These are phyloP conservation scores for Candida wancherniae DNA, from an alignment of 805 yeast species.

Conservation along the genomic window DNA sequence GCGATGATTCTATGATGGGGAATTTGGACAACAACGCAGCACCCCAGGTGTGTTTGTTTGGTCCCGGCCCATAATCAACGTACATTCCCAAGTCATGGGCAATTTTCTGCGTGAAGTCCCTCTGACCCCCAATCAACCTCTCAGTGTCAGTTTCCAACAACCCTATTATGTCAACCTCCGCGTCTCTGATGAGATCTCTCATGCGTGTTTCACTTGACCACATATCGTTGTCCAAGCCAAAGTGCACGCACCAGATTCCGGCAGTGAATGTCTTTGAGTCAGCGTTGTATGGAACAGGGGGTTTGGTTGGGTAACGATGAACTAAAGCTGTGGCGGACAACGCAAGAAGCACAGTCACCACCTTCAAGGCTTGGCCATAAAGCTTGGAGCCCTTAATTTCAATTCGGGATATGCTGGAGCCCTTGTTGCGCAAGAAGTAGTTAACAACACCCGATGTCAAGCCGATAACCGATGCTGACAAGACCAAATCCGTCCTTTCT, in stretches of 20 bases:
- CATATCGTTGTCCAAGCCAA: constrained; percentile 95
- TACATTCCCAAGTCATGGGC: constrained; percentile 94
- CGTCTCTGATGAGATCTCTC: constrained; percentile 75
- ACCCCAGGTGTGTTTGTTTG: constrained; percentile 98
- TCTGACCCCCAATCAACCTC: constrained; percentile 88
- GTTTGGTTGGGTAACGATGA: constrained; percentile 57
- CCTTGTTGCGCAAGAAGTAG: constrained; percentile 25
- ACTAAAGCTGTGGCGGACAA: constrained; percentile 53
- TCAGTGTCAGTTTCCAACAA: constrained; percentile 91
- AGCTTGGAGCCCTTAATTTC: constrained; percentile 16
- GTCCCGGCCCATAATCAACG: constrained; percentile 96
- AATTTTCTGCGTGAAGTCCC: constrained; percentile 85
- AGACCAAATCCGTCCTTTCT: constrained; percentile 79
- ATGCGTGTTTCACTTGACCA: constrained; percentile 94
- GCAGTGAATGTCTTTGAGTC: constrained; percentile 76
- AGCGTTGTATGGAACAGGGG: constrained; percentile 48
- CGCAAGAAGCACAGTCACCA: constrained; percentile 43
- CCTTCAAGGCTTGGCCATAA: constrained; percentile 23
- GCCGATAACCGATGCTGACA: constrained; percentile 50
- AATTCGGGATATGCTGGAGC: constrained; percentile 20
- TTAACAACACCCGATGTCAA: constrained; percentile 51
- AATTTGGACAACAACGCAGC: constrained; percentile 87
- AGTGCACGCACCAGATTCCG: constrained; percentile 98
- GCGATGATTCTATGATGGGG: constrained; percentile 87
- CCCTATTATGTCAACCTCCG: constrained; percentile 89